Evolutionary conservation across 768 basidiomycete species (phyloP), one percentile per base, ranked within the genome.

Genomic region (Guyanaporus albipodus): DNA sequence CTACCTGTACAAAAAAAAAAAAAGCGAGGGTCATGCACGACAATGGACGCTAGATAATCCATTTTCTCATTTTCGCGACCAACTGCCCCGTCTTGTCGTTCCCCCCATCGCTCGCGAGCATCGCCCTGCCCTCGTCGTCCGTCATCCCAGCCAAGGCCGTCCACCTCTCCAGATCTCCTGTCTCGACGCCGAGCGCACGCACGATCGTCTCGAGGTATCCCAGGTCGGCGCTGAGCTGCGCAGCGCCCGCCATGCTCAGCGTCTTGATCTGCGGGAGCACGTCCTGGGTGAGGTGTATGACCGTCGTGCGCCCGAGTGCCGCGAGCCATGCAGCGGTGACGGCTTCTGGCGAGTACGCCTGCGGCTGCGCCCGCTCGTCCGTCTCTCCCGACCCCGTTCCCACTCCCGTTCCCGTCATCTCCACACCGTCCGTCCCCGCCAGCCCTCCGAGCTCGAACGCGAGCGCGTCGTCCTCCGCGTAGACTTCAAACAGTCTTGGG

Each of bases 251-350:
- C 9, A 63, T 53, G 2, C 82, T 78, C 38, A 98, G 67, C 23
- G 70, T 69, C 3, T 73, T 68, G 45, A 98, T 87, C 24, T 72
- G 70, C 12, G 94, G 91, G 1, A 99, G 75, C 26, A 91, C 73
- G 17, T 71, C 71, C 22, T 64, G 60, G 4, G 87, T 88, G 37
- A 99, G 72, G 61, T 93, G 78, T 2, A 78, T 72, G 29, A 95
- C 73, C 36, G 93, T 78, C 11, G 85, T 77, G 37, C 87, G 82
- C 0, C 91, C 87, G n/a, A 98, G 77, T 8, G 91, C 93, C 27
- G 86, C 79, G 10, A 98, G 80, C 94, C 95, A 98, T 2, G 90
- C 85, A 1, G 90, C 84, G 4, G 91, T 83, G 15, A 97, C 87
- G 2, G 78, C 75, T 62, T 94, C 93, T 4, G 89, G 81, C 41